Conservation (phyloP, 176 grass and related monocot species). For the Bromus sterilis region DNA sequence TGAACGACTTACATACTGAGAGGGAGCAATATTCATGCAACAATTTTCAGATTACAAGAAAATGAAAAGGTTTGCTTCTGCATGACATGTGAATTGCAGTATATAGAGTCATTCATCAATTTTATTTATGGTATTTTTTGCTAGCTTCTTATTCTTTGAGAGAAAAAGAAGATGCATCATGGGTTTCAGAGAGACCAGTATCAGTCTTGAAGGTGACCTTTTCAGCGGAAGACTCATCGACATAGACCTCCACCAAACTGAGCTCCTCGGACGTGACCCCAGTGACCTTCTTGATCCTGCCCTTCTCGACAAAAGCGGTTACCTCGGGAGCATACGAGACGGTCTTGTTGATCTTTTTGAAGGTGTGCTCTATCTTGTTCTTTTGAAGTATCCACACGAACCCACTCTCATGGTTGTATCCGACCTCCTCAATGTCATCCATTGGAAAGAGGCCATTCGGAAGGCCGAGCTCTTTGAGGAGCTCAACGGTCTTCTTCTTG, state of each 20-base stretch:
- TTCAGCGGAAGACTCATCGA: neutral
- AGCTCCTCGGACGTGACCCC: neutral
- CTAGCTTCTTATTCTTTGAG: neutral
- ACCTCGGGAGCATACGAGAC: neutral
- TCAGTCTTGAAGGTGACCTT: neutral
- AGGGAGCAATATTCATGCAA: no score
- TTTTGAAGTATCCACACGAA: neutral
- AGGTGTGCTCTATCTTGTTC: constrained; percentile 17
- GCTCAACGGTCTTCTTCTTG: neutral
- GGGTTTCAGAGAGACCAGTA: neutral
- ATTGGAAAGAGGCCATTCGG: constrained; percentile 5
- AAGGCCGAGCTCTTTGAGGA: neutral
- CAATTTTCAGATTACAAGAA: neutral
- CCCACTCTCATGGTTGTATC: neutral
- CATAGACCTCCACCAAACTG: neutral
- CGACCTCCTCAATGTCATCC: constrained; percentile 7
- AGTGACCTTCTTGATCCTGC: neutral
- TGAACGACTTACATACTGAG: no score
- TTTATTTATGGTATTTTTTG: neutral
- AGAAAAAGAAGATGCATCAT: neutral
- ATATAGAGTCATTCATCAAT: neutral
- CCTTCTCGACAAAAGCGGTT: neutral
- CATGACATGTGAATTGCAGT: neutral
- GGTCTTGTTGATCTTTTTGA: constrained; percentile 22
- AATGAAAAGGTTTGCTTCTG: neutral